Base-by-base conservation (phyloP, 2,329 filamentous ascomycete species). In the Fusarium sp. region DNA sequence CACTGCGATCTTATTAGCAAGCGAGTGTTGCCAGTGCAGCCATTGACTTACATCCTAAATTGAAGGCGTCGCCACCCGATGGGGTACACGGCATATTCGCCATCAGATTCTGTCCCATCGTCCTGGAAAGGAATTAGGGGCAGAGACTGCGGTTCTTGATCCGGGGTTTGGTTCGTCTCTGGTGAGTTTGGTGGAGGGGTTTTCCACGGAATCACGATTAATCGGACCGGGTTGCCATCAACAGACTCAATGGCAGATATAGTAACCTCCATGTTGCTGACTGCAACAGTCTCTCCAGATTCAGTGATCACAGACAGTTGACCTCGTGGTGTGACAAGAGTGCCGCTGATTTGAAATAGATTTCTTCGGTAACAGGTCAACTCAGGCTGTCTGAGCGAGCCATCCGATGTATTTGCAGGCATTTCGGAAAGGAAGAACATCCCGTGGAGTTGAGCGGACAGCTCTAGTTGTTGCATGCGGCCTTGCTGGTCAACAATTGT, bases 181-280 rank as follows among this genome's bases (percentile, higher is more conserved):
- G 90, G 88, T 8, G 91, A 90, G 82, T 92, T 94, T 57, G 93
- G 94, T 35, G 93, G 94, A 3, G 95, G 95, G 5, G 95, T 98
- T 86, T 98, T 98, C 96, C 96, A 98, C 2, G 96, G 96, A 68
- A 98, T 97, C 13, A 96, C 96, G 72, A 98, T 98, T 71, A 98
- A 91, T 77, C 97, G 96, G 48, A 98, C 94, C 0, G 93, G 86
- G 77, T 98, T 96, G 39, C 94, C 94, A 81, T 98, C 96, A 22
- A 98, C 95, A 4, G 96, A 98, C 81, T 98, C 96, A 55, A 95
- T 97, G 14, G 96, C 96, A 10, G 94, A 97, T 53, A 98, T 94
- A 61, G 92, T 91, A 60, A 98, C 90, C 81, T 98, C 95, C 82
- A 96, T 93, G 72, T 88, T 93, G 72, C 90, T 89, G 55, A 98